Evolutionary conservation across 2,329 filamentous ascomycete genomes (phyloP).

Genomic region (Colletotrichum aenigma): DNA sequence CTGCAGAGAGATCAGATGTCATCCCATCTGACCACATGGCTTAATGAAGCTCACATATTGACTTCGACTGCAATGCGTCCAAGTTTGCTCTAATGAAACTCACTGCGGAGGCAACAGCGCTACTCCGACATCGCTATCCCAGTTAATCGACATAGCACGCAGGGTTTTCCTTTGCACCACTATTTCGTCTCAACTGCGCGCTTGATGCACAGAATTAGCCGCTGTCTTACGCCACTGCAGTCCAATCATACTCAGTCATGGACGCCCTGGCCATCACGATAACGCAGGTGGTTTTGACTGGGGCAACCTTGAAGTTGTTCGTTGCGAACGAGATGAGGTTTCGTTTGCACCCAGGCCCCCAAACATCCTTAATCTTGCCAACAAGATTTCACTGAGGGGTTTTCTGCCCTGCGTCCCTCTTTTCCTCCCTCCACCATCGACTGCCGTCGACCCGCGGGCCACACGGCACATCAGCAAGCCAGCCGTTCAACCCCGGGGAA

Average conservation of each 20-base stretch:
- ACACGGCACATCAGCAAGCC: slow-evolving; percentile 2
- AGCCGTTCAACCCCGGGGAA: not conserved
- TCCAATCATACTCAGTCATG: not conserved
- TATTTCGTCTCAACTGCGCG: not conserved
- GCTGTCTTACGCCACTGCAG: not conserved
- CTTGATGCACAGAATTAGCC: not conserved
- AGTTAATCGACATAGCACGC: not conserved
- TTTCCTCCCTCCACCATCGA: not conserved
- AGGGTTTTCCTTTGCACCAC: not conserved
- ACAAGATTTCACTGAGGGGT: not conserved
- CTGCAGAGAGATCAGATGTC: not conserved
- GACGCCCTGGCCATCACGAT: not conserved
- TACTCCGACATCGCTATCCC: slow-evolving; percentile 2
- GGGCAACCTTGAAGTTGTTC: not conserved
- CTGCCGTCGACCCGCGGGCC: not conserved
- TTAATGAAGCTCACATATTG: not conserved
- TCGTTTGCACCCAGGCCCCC: not conserved
- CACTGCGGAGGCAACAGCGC: not conserved
- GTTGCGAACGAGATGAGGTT: slow-evolving; percentile 3
- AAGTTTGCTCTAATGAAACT: not conserved
- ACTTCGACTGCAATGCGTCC: not conserved
- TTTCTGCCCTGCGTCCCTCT: slow-evolving; percentile 2
- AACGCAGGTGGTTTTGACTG: not conserved
- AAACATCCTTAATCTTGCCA: slow-evolving; percentile 12
- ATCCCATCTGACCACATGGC: not conserved